Evolutionary conservation across 2,329 filamentous ascomycete species (phyloP).

Genomic region (Penicillium sp.): DNA sequence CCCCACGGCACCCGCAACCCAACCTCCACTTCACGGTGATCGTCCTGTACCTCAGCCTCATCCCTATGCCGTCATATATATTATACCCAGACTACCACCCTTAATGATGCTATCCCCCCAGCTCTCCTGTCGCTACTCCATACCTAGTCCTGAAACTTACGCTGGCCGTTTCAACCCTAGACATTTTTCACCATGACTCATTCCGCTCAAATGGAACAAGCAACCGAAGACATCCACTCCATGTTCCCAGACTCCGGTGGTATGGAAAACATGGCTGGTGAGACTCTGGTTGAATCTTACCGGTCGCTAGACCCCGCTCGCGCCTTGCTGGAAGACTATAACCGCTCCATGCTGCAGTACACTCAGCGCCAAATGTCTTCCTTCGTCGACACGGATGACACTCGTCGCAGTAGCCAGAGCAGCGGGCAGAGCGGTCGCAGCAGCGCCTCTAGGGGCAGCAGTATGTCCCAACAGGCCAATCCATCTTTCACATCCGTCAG

Average conservation of each 20-base stretch:
- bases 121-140: not conserved
- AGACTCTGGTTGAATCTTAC: conserved; percentile 14
- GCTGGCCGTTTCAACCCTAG: conserved; percentile 6
- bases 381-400: conserved; percentile 27
- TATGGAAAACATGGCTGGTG: conserved; percentile 13
- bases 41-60: not conserved
- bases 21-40: not conserved
- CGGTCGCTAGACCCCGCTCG: conserved; percentile 21
- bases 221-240: conserved; percentile 11
- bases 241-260: conserved; percentile 20
- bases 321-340: conserved; percentile 37
- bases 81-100: not conserved
- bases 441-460: conserved; percentile 18
- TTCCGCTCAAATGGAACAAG: conserved; percentile 14
- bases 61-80: not conserved
- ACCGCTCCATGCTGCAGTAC: conserved; percentile 38
- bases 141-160: not conserved
- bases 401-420: conserved; percentile 21
- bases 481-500: conserved; percentile 16
- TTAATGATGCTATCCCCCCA: not conserved
- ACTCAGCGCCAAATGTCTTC: conserved; percentile 37
- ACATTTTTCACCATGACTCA: conserved; percentile 18
- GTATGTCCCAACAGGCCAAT: conserved; percentile 14
- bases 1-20: not conserved
- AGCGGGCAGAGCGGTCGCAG: conserved; percentile 28